Conservation (phyloP, 441 rosid genomes). For the Euphorbia corollata region DNA sequence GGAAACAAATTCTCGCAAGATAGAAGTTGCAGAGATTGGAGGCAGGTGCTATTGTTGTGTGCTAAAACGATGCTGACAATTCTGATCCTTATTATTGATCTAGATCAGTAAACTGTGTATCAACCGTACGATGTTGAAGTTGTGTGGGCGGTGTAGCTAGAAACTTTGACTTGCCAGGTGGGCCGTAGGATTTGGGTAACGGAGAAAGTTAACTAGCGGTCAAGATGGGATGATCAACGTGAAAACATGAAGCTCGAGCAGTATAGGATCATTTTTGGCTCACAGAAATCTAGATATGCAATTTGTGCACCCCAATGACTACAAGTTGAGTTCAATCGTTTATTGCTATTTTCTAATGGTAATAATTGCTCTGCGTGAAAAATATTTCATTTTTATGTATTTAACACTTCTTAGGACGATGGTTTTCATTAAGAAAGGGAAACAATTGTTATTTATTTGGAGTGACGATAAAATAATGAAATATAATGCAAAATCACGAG, state of each 20-base stretch:
- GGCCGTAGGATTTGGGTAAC: background rate
- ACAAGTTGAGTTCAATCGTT: background rate
- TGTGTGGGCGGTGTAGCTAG: background rate
- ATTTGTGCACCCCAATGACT: conserved; percentile 14
- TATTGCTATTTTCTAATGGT: too few species aligned
- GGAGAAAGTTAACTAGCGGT: background rate
- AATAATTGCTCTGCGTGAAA: too few species aligned
- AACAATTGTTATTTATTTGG: too few species aligned
- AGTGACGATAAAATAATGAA: too few species aligned
- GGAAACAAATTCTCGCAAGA: background rate
- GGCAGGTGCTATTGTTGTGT: too few species aligned
- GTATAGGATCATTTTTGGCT: background rate
- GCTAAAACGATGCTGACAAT: background rate
- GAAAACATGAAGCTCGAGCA: background rate
- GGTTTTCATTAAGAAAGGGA: too few species aligned
- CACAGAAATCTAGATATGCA: background rate
- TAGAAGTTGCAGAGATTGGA: background rate
- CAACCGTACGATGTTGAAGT: background rate
- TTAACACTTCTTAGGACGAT: too few species aligned
- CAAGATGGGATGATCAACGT: background rate
- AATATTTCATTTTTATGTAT: too few species aligned
- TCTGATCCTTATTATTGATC: conserved; percentile 10
- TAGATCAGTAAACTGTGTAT: too few species aligned
- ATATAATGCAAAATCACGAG: too few species aligned
- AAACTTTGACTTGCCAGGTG: background rate